Evolutionary conservation across 192 early-diverging fungal genomes (phyloP).

Genomic region (Pilobolus umbonatus): DNA sequence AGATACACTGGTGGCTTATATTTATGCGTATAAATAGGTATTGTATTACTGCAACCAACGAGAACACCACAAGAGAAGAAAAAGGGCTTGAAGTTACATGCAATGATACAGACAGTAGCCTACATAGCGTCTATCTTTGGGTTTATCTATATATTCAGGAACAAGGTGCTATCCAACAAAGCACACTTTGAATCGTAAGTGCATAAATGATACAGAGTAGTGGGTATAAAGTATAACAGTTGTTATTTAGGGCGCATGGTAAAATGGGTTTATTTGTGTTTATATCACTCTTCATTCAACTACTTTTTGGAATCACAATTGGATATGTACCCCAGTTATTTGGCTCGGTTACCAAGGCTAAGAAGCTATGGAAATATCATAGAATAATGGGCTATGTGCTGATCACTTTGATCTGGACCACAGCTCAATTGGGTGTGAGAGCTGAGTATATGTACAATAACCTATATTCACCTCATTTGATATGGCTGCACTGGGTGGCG

Average conservation of each 20-base stretch:
- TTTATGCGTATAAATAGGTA: slow-evolving; percentile 10
- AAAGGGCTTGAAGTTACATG: slow-evolving; percentile 27
- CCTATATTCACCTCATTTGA: slow-evolving; percentile 8
- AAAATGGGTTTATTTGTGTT: slow-evolving; percentile 29
- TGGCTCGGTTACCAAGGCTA: slow-evolving; percentile 26
- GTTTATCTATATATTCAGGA: slow-evolving; percentile 17
- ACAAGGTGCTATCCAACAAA: slow-evolving; percentile 22
- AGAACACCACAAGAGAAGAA: slow-evolving; percentile 27
- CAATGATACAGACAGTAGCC: slow-evolving; percentile 13
- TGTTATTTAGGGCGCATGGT: slow-evolving; percentile 24
- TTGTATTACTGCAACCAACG: slow-evolving; percentile 29
- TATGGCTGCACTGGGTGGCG: slow-evolving; percentile 25
- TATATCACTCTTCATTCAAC: slow-evolving; percentile 24
- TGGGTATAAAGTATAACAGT: not conserved
- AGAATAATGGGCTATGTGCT: slow-evolving; percentile 32
- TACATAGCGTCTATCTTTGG: slow-evolving; percentile 25
- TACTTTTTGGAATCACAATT: slow-evolving; percentile 28
- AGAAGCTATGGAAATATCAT: slow-evolving; percentile 37
- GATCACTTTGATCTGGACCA: slow-evolving; percentile 27
- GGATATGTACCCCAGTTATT: slow-evolving; percentile 24
- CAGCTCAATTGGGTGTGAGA: slow-evolving; percentile 34
- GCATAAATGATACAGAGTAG: not conserved
- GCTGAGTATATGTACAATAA: slow-evolving; percentile 27
- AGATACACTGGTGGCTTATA: not conserved
- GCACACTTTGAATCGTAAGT: slow-evolving; percentile 30